Conservation (phyloP, 2,329 filamentous ascomycete species). For the Cordyceps farinosa region DNA sequence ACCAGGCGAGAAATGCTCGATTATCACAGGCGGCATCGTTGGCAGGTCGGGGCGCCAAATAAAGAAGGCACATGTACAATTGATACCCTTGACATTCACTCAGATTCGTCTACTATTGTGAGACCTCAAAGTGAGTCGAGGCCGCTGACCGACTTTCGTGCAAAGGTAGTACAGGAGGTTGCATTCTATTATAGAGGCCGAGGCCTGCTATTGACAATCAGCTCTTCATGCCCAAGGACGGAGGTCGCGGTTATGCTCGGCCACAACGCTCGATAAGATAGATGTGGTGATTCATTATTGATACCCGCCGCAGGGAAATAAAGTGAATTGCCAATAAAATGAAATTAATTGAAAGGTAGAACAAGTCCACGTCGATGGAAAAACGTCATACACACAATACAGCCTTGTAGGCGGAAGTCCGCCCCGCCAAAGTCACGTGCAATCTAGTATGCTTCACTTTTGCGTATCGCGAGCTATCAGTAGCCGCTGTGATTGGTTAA, state of each 20-base stretch:
- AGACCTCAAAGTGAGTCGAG: background rate
- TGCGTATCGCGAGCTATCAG: constrained; percentile 13
- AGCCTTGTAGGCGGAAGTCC: constrained; percentile 8
- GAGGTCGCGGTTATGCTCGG: background rate
- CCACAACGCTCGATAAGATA: background rate
- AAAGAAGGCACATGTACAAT: constrained; percentile 18
- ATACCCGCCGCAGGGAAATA: background rate
- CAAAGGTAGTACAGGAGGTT: background rate
- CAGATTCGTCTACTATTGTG: background rate
- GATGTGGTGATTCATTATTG: background rate
- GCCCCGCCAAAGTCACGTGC: constrained; percentile 13
- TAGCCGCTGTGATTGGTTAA: background rate
- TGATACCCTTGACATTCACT: background rate
- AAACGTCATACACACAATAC: constrained; percentile 3
- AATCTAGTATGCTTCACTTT: background rate
- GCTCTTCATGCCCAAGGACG: background rate
- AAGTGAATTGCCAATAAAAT: background rate
- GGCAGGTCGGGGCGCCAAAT: constrained; percentile 55
- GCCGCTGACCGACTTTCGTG: background rate
- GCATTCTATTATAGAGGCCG: background rate
- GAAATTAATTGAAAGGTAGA: background rate
- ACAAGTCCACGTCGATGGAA: background rate
- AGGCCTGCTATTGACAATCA: background rate
- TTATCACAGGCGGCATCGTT: constrained; percentile 51
- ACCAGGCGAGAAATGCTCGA: constrained; percentile 53